Evolutionary conservation across 495 filamentous ascomycete species (phyloP), one percentile per base, ranked within the genome.

Genomic region (Talaromyces wortmannii): DNA sequence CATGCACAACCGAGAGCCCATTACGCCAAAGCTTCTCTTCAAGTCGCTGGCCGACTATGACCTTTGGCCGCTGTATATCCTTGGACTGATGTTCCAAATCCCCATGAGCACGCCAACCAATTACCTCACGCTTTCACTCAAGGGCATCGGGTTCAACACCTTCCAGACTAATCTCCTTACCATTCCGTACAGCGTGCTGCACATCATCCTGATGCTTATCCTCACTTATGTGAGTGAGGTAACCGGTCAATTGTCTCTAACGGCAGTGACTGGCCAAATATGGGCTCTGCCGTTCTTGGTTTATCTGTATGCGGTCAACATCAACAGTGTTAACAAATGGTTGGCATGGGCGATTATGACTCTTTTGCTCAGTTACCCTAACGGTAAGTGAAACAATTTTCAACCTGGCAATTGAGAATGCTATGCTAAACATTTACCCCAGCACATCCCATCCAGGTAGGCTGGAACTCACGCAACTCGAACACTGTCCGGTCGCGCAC

Each of bases 161-260:
- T 85, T 89, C 59, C 59, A 81, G 13, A 81, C 83, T 5, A 89
- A 85, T 56, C 67, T 91, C 0, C 71, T 91, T 31, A 72, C 79
- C 8, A 84, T 89, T 23, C 86, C 84, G 1, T 63, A 60, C 2
- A 77, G 75, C 48, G 63, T 64, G 11, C 47, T 72, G 4, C 59
- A 58, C 0, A 75, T 75, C 15, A 56, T 70, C 15, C 29, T 55
- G 7, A 76, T 82, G 72, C 62, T 82, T 0, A 53, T 52, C 0
- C 57, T 83, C 2, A 77, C 78, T 2, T 81, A 79, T n/a, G 30
- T 72, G 0, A 71, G 77, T 4, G 83, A 84, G 47, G 61, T 76
- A 15, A 64, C 73, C 8, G 69, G 72, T 4, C 66, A 82, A 48
- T 65, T 82, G n/a, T 73, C 80, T 11, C 62, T 77, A 33, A 70